phyloP scores from a whole-genome alignment of 2,329 filamentous ascomycete species.

The Pseudogymnoascus sp. region DNA sequence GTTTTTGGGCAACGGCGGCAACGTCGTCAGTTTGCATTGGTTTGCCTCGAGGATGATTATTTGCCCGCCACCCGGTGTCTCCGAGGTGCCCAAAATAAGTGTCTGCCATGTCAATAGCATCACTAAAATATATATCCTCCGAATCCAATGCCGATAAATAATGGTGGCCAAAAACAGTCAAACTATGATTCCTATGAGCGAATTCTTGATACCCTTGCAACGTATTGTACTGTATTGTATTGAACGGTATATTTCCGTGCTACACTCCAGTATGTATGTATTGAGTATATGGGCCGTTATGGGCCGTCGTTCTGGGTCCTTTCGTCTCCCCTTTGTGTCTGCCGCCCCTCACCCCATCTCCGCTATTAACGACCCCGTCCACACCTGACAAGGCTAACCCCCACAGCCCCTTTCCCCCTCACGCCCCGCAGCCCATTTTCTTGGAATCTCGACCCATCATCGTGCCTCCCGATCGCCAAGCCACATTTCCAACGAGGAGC shows the following conservation, averaged over 20 bases:
- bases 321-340: not conserved
- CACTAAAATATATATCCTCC: not conserved
- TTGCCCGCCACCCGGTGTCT: not conserved
- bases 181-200: not conserved
- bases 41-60: not conserved
- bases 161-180: not conserved
- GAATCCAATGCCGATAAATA: not conserved
- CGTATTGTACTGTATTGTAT: not conserved
- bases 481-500: not conserved
- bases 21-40: not conserved
- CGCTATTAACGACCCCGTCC: not conserved
- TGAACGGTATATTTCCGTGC: not conserved
- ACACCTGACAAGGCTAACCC: constrained; percentile 2
- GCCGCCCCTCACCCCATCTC: not conserved
- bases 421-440: not conserved
- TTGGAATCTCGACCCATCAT: constrained; percentile 7
- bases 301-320: not conserved
- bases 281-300: not conserved
- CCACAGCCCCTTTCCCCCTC: not conserved
- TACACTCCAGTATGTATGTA: not conserved
- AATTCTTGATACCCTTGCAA: not conserved
- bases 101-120: not conserved
- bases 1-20: not conserved
- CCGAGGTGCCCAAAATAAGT: not conserved
- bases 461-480: constrained; percentile 5